Conservation (phyloP, 371 early-diverging fungal species). For the Sporodiniella umbellata region DNA sequence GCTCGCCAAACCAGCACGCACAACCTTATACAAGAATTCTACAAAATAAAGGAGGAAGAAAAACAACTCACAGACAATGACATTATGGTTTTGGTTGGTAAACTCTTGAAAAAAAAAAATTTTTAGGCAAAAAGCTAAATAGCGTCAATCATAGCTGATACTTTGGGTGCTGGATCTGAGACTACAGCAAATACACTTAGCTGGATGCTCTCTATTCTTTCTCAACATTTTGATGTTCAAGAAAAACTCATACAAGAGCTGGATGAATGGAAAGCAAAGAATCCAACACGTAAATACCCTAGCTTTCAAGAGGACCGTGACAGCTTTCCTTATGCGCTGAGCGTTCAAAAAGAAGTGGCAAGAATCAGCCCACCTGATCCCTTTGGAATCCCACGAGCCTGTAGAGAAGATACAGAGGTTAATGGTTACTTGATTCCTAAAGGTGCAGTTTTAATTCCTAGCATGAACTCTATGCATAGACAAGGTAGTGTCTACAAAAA, state of each 20-base stretch:
- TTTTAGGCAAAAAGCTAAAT: background rate
- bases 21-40: too few relatives aligned
- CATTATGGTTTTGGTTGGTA: too few relatives aligned
- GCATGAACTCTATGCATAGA: constrained; percentile 5
- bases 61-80: too few relatives aligned
- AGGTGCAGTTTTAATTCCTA: background rate
- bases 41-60: too few relatives aligned
- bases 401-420: constrained; percentile 16
- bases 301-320: constrained; percentile 19
- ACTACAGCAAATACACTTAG: constrained; percentile 12
- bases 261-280: constrained; percentile 8
- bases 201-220: constrained; percentile 17
- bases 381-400: constrained; percentile 15
- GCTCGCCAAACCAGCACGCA: too few relatives aligned
- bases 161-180: constrained; percentile 22
- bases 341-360: constrained; percentile 22
- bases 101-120: constrained; percentile 4
- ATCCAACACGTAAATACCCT: constrained; percentile 11
- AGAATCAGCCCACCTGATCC: constrained; percentile 12
- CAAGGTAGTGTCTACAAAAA: background rate
- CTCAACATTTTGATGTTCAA: constrained; percentile 22
- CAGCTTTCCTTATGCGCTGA: constrained; percentile 12
- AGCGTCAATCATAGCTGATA: constrained; percentile 5
- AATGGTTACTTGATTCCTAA: constrained; percentile 12
- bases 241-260: constrained; percentile 10